A percentile compares a stretch with the other conserved stretches of the same genome.
These are phyloP conservation scores for Helminthosporium solani DNA, from an alignment of 2,329 filamentous ascomycete genomes.

Conservation along the genomic window DNA sequence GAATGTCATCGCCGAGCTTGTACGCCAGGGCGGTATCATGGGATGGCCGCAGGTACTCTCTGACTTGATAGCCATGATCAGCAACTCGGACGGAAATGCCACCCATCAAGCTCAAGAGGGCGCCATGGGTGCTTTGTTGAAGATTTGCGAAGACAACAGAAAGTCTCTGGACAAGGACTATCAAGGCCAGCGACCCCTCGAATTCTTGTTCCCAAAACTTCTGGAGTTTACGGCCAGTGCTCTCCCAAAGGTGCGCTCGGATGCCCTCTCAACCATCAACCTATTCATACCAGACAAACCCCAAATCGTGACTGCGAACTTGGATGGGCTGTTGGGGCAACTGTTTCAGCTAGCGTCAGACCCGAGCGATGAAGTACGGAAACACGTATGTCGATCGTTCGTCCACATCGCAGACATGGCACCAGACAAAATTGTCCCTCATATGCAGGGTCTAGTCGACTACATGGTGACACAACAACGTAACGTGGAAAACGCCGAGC, in stretches of 20 bases:
- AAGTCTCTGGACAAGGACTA: conserved; percentile 84
- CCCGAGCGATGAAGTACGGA: conserved; percentile 75
- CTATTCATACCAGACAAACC: conserved; percentile 86
- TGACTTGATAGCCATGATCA: conserved; percentile 75
- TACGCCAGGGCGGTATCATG: conserved; percentile 79
- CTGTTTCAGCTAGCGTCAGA: conserved; percentile 82
- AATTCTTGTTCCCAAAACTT: conserved; percentile 85
- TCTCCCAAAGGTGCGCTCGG: conserved; percentile 73
- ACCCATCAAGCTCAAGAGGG: conserved; percentile 79
- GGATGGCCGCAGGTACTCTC: conserved; percentile 90
- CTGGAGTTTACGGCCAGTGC: conserved; percentile 80
- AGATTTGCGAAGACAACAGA: conserved; percentile 96
- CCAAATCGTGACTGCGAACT: conserved; percentile 74
- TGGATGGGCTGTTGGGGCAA: conserved; percentile 78
- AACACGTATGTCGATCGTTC: conserved; percentile 91
- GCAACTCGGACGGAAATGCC: conserved; percentile 68
- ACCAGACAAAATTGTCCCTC: conserved; percentile 85
- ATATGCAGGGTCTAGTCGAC: conserved; percentile 83
- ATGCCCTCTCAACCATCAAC: conserved; percentile 83
- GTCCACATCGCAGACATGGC: conserved; percentile 88
- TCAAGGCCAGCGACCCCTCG: conserved; percentile 82
- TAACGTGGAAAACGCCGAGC: conserved; percentile 75
- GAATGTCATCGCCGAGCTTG: conserved; percentile 90
- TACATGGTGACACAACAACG: conserved; percentile 91
- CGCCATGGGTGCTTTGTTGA: conserved; percentile 86